These are phyloP conservation scores for Xylaria curta DNA, from an alignment of 495 filamentous ascomycete species.

Conservation along the genomic window DNA sequence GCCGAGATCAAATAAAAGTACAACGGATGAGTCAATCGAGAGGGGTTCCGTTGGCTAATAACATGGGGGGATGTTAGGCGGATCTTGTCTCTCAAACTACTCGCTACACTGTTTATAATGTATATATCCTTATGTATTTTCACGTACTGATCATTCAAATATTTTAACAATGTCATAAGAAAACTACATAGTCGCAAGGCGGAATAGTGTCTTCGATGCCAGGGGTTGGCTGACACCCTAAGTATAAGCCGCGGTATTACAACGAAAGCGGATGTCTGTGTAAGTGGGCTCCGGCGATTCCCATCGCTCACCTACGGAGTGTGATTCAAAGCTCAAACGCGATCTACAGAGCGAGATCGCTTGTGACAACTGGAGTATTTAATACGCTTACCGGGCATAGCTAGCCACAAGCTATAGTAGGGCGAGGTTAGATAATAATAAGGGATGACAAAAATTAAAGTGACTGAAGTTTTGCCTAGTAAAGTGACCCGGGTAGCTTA, in stretches of 20 bases:
- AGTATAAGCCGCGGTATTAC: neutral
- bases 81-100: neutral
- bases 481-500: too few relatives aligned
- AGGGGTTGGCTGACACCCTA: neutral
- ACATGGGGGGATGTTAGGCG: too few relatives aligned
- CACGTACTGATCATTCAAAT: neutral
- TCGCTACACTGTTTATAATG: neutral
- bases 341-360: neutral
- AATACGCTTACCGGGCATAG: neutral
- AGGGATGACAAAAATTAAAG: neutral
- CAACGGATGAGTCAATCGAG: neutral
- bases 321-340: neutral
- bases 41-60: neutral
- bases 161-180: neutral
- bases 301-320: constrained; percentile 3
- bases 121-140: neutral
- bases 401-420: too few relatives aligned
- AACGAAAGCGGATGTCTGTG: neutral
- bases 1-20: too few relatives aligned
- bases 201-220: neutral
- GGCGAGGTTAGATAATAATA: too few relatives aligned
- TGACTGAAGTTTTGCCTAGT: neutral
- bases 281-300: constrained; percentile 1
- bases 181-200: neutral
- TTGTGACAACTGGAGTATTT: neutral